Evolutionary conservation across 139 green algal species (phyloP).

Genomic region (Picochlorum sp.): DNA sequence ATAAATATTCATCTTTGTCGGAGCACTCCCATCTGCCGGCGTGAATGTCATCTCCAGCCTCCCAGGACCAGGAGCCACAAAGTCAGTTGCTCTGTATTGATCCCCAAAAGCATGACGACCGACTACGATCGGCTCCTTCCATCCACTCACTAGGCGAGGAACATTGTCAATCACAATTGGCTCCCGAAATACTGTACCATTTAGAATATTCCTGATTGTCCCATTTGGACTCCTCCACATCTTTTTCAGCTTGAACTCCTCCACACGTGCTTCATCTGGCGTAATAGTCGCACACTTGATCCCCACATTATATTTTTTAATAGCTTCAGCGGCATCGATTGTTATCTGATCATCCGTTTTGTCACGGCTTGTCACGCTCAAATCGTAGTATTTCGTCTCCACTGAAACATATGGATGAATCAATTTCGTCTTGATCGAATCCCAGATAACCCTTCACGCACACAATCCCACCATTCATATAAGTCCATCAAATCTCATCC

Average conservation of each 20-base stretch:
- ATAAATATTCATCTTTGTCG: conserved; percentile 41
- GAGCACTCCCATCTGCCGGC: conserved; percentile 35
- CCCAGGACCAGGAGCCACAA: conserved; percentile 57
- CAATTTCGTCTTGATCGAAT: conserved; percentile 91
- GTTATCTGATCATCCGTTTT: conserved; percentile 75
- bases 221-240: conserved; percentile 92
- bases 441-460: conserved; percentile 84
- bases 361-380: conserved; percentile 75
- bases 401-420: conserved; percentile 89
- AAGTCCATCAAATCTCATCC: too few relatives aligned
- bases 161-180: conserved; percentile 92
- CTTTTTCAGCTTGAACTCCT: conserved; percentile 93
- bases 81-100: conserved; percentile 91
- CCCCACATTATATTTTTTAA: conserved; percentile 76
- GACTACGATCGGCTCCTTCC: conserved; percentile 85
- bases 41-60: conserved; percentile 74
- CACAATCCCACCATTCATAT: too few relatives aligned
- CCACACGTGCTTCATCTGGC: conserved; percentile 85
- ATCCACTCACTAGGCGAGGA: conserved; percentile 81
- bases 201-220: conserved; percentile 58
- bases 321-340: conserved; percentile 72
- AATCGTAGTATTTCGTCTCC: conserved; percentile 88
- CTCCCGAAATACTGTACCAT: conserved; percentile 87
- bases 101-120: conserved; percentile 91
- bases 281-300: conserved; percentile 99